phyloP scores from a whole-genome alignment of 768 basidiomycete genomes.

The Collybia mongolica region DNA sequence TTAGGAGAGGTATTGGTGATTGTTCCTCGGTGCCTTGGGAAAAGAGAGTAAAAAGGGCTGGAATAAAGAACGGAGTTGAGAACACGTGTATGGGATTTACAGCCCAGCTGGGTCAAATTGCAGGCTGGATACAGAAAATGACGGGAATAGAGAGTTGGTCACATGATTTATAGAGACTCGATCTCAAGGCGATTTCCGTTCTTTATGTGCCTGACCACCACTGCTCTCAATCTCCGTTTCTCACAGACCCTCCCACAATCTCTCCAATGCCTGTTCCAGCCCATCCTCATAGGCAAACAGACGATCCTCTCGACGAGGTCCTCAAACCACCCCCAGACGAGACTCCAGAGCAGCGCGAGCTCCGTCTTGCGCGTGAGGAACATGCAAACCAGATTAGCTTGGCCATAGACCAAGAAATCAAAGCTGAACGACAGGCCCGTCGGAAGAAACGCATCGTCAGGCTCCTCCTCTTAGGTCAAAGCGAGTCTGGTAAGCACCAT shows the following conservation, averaged over 20 bases:
- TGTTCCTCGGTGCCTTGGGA: slow-evolving; percentile 30
- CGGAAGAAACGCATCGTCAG: slow-evolving; percentile 72
- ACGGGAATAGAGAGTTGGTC: slow-evolving; percentile 1
- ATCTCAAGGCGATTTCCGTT: slow-evolving; percentile 9
- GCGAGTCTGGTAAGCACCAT: slow-evolving; percentile 65
- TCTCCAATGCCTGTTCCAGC: slow-evolving; percentile 10
- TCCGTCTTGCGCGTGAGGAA: slow-evolving; percentile 59
- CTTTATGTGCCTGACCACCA: slow-evolving; percentile 15
- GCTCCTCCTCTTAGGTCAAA: slow-evolving; percentile 76
- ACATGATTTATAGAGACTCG: slow-evolving; percentile 8
- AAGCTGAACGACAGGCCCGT: slow-evolving; percentile 56
- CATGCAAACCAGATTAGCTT: slow-evolving; percentile 64
- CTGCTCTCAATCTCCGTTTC: slow-evolving; percentile 20
- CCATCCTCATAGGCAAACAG: slow-evolving; percentile 17
- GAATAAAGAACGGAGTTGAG: slow-evolving; percentile 3
- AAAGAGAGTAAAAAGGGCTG: slow-evolving; percentile 12
- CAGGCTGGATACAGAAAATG: neutral
- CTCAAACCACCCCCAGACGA: slow-evolving; percentile 71
- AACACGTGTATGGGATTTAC: slow-evolving; percentile 6
- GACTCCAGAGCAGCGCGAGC: slow-evolving; percentile 52
- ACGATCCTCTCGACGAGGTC: slow-evolving; percentile 66
- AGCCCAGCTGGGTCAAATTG: neutral
- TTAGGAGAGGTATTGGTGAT: slow-evolving; percentile 13
- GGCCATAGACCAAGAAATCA: slow-evolving; percentile 75
- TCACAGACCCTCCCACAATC: slow-evolving; percentile 13